Evolutionary conservation across 768 basidiomycete species (phyloP).

Genomic region (Amanita pallidorosea): DNA sequence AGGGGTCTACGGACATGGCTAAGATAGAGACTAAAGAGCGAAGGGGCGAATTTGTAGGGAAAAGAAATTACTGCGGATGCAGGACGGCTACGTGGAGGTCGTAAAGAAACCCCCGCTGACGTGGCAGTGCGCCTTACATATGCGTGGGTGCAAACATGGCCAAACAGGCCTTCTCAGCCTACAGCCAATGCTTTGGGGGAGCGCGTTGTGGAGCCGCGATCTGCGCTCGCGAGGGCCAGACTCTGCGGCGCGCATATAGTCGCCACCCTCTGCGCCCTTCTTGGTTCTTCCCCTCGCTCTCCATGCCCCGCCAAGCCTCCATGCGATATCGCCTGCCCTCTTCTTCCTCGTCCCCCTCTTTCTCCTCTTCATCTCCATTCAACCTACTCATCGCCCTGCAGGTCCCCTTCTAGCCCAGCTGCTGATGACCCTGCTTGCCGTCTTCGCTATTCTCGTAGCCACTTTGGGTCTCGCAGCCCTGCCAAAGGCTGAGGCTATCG

Average conservation of each 20-base stretch:
- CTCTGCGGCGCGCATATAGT: too few species aligned
- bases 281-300: not conserved
- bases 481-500: slow-evolving; percentile 8
- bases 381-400: not conserved
- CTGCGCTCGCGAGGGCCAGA: too few species aligned
- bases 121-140: slow-evolving; percentile 9
- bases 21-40: slow-evolving; percentile 6
- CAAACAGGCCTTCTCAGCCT: not conserved
- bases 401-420: slow-evolving; percentile 2
- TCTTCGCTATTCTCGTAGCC: slow-evolving; percentile 12
- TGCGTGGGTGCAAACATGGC: not conserved
- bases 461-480: slow-evolving; percentile 9
- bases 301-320: not conserved
- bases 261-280: too few species aligned
- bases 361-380: slow-evolving; percentile 11
- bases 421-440: slow-evolving; percentile 10
- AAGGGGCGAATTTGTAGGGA: slow-evolving; percentile 9
- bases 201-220: too few species aligned
- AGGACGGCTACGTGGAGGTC: slow-evolving; percentile 27
- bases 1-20: slow-evolving; percentile 18
- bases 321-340: slow-evolving; percentile 9
- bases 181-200: too few species aligned
- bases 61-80: slow-evolving; percentile 21
- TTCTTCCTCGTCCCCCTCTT: slow-evolving; percentile 12
- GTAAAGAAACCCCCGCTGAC: slow-evolving; percentile 12